A percentile compares a stretch with the other conserved stretches of the same genome.
These are phyloP conservation scores for Sarocladium kiliense DNA, from an alignment of 2,329 filamentous ascomycete species.

Conservation along the genomic window DNA sequence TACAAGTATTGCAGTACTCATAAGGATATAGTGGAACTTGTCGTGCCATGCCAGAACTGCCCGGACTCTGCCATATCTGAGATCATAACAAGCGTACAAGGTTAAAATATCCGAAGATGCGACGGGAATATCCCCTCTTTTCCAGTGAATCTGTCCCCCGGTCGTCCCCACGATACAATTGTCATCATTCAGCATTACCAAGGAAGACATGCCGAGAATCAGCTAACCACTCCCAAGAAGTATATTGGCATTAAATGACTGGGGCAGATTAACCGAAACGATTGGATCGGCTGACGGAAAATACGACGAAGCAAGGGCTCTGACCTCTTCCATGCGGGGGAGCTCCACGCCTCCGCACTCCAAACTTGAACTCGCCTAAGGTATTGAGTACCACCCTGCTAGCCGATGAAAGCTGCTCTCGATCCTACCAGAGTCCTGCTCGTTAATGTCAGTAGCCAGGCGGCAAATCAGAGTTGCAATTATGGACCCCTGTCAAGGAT, in stretches of 20 bases:
- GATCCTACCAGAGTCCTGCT: not conserved
- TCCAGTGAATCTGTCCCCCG: not conserved
- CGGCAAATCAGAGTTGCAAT: too few species aligned
- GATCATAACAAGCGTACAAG: not conserved
- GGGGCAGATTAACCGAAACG: too few species aligned
- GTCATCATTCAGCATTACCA: too few species aligned
- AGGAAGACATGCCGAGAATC: too few species aligned
- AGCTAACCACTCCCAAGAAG: too few species aligned
- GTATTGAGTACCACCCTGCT: not conserved
- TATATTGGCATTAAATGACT: not conserved
- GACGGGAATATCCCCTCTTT: not conserved
- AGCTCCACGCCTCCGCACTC: constrained; percentile 1
- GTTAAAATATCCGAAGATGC: not conserved
- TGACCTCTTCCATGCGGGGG: constrained; percentile 1
- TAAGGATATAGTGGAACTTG: too few species aligned
- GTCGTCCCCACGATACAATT: too few species aligned
- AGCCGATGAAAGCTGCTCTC: not conserved
- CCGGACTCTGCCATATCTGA: too few species aligned
- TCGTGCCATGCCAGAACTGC: too few species aligned
- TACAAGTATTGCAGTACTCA: too few species aligned
- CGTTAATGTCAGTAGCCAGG: not conserved
- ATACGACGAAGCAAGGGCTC: not conserved
- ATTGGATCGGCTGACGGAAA: constrained; percentile 6
- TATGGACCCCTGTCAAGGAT: too few species aligned
- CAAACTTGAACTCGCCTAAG: not conserved